Evolutionary conservation across 371 early-diverging fungal species (phyloP).

Genomic region (Mortierella sp.): DNA sequence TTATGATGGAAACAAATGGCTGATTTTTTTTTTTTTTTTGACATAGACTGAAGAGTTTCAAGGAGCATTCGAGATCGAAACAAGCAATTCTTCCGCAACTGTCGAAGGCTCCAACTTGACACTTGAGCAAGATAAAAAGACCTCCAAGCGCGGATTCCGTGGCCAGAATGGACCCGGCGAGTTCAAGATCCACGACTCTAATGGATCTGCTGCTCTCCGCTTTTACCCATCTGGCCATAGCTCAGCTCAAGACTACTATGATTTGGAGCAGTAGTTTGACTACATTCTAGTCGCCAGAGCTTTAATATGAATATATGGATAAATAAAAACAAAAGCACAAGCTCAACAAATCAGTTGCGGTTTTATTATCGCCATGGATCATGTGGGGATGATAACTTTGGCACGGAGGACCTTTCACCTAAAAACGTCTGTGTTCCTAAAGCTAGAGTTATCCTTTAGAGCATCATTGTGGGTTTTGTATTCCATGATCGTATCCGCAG

Average conservation of each 20-base stretch:
- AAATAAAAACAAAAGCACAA: not conserved
- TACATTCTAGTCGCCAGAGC: not conserved
- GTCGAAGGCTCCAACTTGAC: conserved; percentile 39
- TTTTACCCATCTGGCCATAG: conserved; percentile 31
- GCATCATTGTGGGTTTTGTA: conserved; percentile 96
- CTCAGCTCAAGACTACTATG: not conserved
- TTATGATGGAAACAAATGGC: not conserved
- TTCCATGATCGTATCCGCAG: conserved; percentile 91
- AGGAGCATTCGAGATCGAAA: conserved; percentile 32
- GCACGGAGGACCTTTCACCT: conserved; percentile 56
- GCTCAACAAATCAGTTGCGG: not conserved
- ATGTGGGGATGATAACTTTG: not conserved
- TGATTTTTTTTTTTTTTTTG: not conserved
- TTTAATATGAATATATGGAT: not conserved
- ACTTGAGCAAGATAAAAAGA: conserved; percentile 26
- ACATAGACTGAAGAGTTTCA: conserved; percentile 46
- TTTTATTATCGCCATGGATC: not conserved
- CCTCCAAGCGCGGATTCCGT: conserved; percentile 34
- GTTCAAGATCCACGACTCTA: conserved; percentile 25
- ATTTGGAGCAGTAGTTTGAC: not conserved
- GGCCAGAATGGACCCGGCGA: conserved; percentile 12
- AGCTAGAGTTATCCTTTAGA: conserved; percentile 89
- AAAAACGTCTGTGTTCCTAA: conserved; percentile 89
- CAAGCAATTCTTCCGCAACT: conserved; percentile 17
- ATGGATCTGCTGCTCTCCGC: conserved; percentile 19